Percentiles rank a stretch among this genome's conserved stretches.
Conservation (phyloP, 2,329 filamentous ascomycete species). For the Diaporthe velutina region DNA sequence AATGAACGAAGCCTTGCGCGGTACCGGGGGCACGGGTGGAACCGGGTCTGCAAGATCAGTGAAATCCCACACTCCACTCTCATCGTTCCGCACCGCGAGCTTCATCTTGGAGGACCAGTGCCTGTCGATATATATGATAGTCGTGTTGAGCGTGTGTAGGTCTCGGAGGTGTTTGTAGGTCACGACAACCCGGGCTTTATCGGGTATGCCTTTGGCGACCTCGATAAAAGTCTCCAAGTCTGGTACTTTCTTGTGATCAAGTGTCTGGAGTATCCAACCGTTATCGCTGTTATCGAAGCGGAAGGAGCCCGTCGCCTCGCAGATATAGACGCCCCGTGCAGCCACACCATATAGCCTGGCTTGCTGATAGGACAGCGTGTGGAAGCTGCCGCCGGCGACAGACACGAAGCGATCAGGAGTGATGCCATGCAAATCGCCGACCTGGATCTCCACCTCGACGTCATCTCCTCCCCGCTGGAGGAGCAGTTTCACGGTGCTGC, state of each 20-base stretch:
- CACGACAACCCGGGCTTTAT: conserved; percentile 86
- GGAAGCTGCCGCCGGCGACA: conserved; percentile 94
- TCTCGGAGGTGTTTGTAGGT: conserved; percentile 95
- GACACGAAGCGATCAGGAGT: conserved; percentile 96
- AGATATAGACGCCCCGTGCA: conserved; percentile 92
- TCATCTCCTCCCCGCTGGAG: conserved; percentile 92
- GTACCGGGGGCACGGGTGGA: conserved; percentile 78
- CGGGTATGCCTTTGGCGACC: conserved; percentile 89
- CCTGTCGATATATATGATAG: conserved; percentile 90
- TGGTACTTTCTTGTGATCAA: conserved; percentile 92
- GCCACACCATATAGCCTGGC: conserved; percentile 95
- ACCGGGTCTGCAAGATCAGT: conserved; percentile 85
- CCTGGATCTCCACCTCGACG: conserved; percentile 84
- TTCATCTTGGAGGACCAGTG: conserved; percentile 98
- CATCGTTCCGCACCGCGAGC: conserved; percentile 89
- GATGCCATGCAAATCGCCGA: conserved; percentile 92
- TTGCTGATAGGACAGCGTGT: conserved; percentile 97
- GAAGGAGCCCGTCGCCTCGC: conserved; percentile 91
- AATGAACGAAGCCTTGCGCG: conserved; percentile 89
- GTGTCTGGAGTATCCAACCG: conserved; percentile 92
- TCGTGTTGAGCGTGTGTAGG: conserved; percentile 93
- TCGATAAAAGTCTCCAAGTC: conserved; percentile 90
- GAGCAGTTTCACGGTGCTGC: conserved; percentile 80
- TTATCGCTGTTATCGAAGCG: conserved; percentile 78
- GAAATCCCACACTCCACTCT: conserved; percentile 95